Evolutionary conservation across 805 yeast species (phyloP).

Genomic region (Candida awuae): DNA sequence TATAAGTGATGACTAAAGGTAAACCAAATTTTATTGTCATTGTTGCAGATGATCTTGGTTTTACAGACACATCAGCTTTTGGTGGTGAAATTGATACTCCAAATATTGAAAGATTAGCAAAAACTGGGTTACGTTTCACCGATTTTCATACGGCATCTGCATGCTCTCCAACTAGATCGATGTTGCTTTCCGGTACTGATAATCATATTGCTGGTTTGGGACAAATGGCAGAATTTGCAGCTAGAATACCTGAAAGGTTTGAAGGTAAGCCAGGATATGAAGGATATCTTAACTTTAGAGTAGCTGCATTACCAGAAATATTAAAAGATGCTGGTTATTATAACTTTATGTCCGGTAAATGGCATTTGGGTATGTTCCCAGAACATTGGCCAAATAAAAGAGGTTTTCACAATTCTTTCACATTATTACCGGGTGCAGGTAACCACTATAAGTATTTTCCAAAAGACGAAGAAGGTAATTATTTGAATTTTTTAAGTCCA

Average conservation of each 20-base stretch:
- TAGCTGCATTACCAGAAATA: constrained; percentile 47
- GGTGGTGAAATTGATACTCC: constrained; percentile 57
- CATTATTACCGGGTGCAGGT: constrained; percentile 50
- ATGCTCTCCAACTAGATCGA: constrained; percentile 57
- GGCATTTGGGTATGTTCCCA: constrained; percentile 47
- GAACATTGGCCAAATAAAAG: constrained; percentile 42
- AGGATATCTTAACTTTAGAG: constrained; percentile 43
- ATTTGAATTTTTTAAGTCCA: constrained; percentile 31
- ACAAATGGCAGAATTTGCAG: constrained; percentile 44
- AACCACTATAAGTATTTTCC: constrained; percentile 44
- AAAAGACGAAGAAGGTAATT: constrained; percentile 22
- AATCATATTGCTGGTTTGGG: constrained; percentile 56
- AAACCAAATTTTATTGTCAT: constrained; percentile 46
- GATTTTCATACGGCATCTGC: constrained; percentile 59
- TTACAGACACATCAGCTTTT: constrained; percentile 45
- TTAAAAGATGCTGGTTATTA: constrained; percentile 41
- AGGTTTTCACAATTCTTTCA: constrained; percentile 44
- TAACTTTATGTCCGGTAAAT: constrained; percentile 49
- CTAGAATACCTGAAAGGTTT: constrained; percentile 31
- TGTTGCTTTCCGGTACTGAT: constrained; percentile 54
- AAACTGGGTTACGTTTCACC: constrained; percentile 41
- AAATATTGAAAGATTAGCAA: constrained; percentile 37
- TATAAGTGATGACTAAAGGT: too few relatives aligned
- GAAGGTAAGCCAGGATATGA: constrained; percentile 46
- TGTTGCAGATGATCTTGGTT: constrained; percentile 57